phyloP scores from a whole-genome alignment of 306 rosid species.

The Cucurbita pepo region DNA sequence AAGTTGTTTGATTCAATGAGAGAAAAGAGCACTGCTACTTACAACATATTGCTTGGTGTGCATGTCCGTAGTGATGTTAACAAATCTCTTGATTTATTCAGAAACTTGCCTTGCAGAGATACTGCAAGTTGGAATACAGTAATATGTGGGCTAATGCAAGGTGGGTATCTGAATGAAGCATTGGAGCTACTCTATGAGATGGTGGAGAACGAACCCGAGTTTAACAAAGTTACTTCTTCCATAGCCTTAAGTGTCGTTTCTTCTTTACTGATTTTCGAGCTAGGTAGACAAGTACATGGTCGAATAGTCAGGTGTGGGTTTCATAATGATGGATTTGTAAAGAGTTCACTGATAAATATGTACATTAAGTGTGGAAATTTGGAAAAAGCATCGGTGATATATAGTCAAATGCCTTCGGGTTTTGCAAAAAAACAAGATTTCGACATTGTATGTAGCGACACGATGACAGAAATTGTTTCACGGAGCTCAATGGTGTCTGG shows the following conservation, averaged over 20 bases:
- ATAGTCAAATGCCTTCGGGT: constrained; percentile 30
- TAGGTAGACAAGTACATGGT: constrained; percentile 79
- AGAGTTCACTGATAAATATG: constrained; percentile 62
- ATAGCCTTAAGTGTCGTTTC: constrained; percentile 63
- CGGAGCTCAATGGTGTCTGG: constrained; percentile 76
- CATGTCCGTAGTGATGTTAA: constrained; percentile 33
- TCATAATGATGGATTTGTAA: constrained; percentile 33
- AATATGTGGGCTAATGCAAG: constrained; percentile 52
- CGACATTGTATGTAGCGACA: constrained; percentile 16
- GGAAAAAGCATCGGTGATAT: constrained; percentile 47
- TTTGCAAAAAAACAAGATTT: constrained; percentile 8
- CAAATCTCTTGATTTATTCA: constrained; percentile 47
- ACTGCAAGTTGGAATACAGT: constrained; percentile 76
- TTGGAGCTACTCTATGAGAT: constrained; percentile 48
- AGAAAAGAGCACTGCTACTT: constrained; percentile 35
- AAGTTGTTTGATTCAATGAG: constrained; percentile 36
- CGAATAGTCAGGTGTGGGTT: constrained; percentile 29
- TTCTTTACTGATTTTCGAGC: constrained; percentile 31
- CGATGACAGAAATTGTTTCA: constrained; percentile 32
- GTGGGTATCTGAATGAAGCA: constrained; percentile 33
- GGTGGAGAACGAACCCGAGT: constrained; percentile 31
- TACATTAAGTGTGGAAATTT: constrained; percentile 50
- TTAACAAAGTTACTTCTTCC: constrained; percentile 44
- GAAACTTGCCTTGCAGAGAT: constrained; percentile 43
- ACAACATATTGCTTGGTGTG: constrained; percentile 62